Conservation (phyloP, 2,329 filamentous ascomycete species). For the Penicillium sp. region DNA sequence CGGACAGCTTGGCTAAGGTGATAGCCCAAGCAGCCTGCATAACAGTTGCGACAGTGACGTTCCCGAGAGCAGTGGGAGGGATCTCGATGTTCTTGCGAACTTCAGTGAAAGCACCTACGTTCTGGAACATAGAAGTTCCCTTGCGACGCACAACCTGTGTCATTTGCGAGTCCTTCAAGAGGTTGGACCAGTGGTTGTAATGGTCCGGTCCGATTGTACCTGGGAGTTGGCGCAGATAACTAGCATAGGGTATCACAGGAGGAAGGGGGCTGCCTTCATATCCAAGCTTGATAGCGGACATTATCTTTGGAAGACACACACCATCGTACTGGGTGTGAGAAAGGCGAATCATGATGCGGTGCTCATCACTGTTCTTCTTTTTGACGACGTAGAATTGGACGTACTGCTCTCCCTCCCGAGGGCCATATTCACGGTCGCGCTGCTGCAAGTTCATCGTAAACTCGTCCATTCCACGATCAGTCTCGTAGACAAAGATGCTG, state of each 20-base stretch:
- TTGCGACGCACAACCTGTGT: constrained; percentile 46
- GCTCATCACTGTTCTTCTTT: constrained; percentile 47
- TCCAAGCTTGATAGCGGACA: constrained; percentile 64
- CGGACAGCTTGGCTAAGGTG: constrained; percentile 62
- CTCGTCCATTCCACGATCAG: constrained; percentile 57
- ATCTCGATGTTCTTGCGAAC: constrained; percentile 45
- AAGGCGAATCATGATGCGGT: constrained; percentile 64
- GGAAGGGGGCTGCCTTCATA: constrained; percentile 53
- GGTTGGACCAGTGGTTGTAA: constrained; percentile 65
- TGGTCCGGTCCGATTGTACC: constrained; percentile 53
- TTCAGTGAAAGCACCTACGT: constrained; percentile 44
- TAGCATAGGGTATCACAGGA: constrained; percentile 52
- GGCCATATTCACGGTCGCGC: constrained; percentile 61
- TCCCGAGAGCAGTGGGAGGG: constrained; percentile 56
- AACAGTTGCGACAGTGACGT: constrained; percentile 68
- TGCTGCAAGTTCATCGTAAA: constrained; percentile 63
- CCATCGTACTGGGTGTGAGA: constrained; percentile 75
- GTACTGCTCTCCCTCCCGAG: constrained; percentile 65
- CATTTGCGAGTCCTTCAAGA: constrained; percentile 63
- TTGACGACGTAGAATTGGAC: constrained; percentile 64
- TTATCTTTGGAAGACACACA: constrained; percentile 67
- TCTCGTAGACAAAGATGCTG: constrained; percentile 60
- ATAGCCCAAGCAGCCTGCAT: constrained; percentile 72
- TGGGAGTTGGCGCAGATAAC: constrained; percentile 52
- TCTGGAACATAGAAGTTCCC: constrained; percentile 43